phyloP scores from a whole-genome alignment of 345 rosid genomes.

The Crucihimalaya himalaica region DNA sequence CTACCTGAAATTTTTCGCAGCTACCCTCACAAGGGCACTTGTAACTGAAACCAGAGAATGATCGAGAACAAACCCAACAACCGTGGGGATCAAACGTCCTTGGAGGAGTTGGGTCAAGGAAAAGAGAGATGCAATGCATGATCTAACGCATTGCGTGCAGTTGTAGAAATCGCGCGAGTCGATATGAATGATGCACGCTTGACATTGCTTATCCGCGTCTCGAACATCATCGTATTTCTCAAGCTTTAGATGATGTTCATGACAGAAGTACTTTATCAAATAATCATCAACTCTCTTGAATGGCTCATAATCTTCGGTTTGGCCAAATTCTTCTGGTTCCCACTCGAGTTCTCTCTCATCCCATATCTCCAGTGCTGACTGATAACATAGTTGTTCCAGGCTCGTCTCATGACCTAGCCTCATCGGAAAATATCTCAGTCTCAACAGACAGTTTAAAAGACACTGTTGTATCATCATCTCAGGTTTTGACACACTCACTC shows the following conservation, averaged over 20 bases:
- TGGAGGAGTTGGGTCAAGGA: background rate
- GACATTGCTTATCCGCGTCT: background rate
- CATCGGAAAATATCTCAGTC: no score
- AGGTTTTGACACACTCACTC: no score
- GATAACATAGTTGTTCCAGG: no score
- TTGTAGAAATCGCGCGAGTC: background rate
- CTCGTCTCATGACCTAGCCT: no score
- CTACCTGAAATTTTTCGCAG: background rate
- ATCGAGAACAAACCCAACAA: background rate
- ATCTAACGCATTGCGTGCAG: background rate
- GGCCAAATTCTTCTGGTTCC: no score
- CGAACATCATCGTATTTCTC: background rate
- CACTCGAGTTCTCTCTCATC: no score
- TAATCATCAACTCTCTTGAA: background rate
- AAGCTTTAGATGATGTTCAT: background rate
- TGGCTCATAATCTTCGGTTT: background rate
- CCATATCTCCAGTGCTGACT: no score
- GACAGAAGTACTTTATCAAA: background rate
- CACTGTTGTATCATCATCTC: no score
- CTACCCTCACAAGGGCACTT: background rate
- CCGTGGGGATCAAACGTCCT: no score
- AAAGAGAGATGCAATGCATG: background rate
- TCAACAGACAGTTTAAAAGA: no score
- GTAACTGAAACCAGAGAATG: background rate
- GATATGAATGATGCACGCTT: background rate